These are phyloP conservation scores for Cordyceps farinosa DNA, from an alignment of 2,329 filamentous ascomycete genomes.

Conservation along the genomic window DNA sequence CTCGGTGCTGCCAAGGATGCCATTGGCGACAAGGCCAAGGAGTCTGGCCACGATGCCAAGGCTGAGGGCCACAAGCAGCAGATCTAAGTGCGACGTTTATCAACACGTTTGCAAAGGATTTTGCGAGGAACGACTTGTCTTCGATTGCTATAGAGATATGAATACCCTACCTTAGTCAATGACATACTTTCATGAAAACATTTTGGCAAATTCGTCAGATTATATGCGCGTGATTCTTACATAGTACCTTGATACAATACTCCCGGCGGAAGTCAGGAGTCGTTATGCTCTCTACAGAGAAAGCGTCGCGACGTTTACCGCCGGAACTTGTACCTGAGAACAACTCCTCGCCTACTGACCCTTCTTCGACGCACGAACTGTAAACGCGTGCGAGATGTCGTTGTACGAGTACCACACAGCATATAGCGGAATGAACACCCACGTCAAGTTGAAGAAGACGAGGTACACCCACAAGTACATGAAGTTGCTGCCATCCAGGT, in stretches of 20 bases:
- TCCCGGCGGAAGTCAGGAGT: too few species aligned
- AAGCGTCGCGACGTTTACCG: too few species aligned
- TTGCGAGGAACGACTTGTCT: slow-evolving; percentile 2
- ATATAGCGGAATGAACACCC: slow-evolving; percentile 62
- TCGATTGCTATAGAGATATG: not conserved
- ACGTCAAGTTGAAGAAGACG: slow-evolving; percentile 65
- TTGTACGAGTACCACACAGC: slow-evolving; percentile 51
- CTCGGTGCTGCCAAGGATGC: slow-evolving; percentile 49
- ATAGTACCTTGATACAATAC: too few species aligned
- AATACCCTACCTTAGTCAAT: slow-evolving; percentile 16
- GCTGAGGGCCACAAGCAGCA: slow-evolving; percentile 40
- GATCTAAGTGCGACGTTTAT: slow-evolving; percentile 29
- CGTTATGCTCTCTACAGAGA: too few species aligned
- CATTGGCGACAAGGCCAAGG: slow-evolving; percentile 43
- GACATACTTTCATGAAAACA: not conserved
- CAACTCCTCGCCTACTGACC: slow-evolving; percentile 21
- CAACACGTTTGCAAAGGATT: not conserved
- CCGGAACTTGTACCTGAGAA: not conserved
- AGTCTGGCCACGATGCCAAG: slow-evolving; percentile 39
- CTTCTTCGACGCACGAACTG: slow-evolving; percentile 30
- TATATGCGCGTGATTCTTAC: not conserved
- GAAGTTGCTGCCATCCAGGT: slow-evolving; percentile 62
- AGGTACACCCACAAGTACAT: slow-evolving; percentile 67
- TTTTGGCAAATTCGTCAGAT: not conserved
- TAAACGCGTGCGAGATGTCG: slow-evolving; percentile 55